Evolutionary conservation across 2,329 filamentous ascomycete genomes (phyloP).

Genomic region (Trichoderma pleuroti): DNA sequence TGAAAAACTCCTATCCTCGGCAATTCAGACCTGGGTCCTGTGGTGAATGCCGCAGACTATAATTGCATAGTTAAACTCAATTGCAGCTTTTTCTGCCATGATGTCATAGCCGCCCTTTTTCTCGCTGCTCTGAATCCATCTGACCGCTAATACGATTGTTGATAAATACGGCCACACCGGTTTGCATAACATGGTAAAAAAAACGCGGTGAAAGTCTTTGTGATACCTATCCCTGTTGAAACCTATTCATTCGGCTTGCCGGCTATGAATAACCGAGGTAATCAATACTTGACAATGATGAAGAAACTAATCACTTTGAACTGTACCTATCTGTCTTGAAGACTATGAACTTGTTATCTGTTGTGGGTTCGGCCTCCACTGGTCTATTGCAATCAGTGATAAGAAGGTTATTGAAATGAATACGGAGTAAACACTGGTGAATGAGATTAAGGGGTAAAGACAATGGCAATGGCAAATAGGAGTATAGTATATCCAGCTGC

Average conservation of each 20-base stretch:
- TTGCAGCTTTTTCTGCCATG: neutral
- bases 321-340: neutral
- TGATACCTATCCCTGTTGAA: neutral
- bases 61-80: conserved; percentile 8
- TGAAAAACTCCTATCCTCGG: neutral
- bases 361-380: neutral
- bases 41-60: neutral
- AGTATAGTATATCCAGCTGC: neutral
- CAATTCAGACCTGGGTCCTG: neutral
- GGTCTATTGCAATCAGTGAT: neutral
- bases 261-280: neutral
- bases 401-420: neutral
- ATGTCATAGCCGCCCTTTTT: neutral
- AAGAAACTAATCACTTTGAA: neutral
- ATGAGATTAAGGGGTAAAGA: neutral
- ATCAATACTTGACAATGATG: neutral
- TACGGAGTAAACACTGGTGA: neutral
- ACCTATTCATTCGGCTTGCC: neutral
- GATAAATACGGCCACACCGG: neutral
- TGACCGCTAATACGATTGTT: neutral
- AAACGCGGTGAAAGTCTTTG: neutral
- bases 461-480: neutral
- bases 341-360: neutral
- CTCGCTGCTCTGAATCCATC: neutral
- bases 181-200: neutral